phyloP scores from a whole-genome alignment of 305 asterid species.

The Fraxinus sp. region DNA sequence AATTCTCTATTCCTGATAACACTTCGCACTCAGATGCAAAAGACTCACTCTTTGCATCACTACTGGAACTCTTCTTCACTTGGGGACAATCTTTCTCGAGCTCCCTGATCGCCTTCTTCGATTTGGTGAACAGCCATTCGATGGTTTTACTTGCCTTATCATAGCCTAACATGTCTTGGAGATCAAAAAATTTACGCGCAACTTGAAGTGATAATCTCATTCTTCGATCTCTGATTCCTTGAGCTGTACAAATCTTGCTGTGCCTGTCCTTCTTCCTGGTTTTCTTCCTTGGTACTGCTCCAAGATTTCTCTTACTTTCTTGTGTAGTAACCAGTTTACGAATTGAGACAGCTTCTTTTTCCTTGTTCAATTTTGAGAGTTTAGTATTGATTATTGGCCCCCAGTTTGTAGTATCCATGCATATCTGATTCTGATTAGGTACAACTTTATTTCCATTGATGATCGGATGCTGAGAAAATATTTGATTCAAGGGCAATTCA shows the following conservation, averaged over 20 bases:
- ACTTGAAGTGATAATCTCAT: slow-evolving; percentile 56
- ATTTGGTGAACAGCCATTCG: slow-evolving; percentile 55
- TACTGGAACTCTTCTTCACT: slow-evolving; percentile 9
- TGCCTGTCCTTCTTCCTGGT: slow-evolving; percentile 54
- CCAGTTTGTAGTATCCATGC: neutral
- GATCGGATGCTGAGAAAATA: slow-evolving; percentile 19
- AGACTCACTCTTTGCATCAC: slow-evolving; percentile 37
- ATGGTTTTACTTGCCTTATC: slow-evolving; percentile 60
- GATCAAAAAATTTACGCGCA: slow-evolving; percentile 57
- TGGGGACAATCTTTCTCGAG: slow-evolving; percentile 21
- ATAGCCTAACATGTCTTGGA: slow-evolving; percentile 51
- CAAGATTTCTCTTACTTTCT: slow-evolving; percentile 14
- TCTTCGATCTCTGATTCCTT: slow-evolving; percentile 52
- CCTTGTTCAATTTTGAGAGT: neutral
- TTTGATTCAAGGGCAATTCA: slow-evolving; percentile 39
- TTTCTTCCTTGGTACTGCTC: slow-evolving; percentile 29
- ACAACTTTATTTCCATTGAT: neutral
- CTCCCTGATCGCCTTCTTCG: slow-evolving; percentile 46
- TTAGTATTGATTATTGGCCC: neutral
- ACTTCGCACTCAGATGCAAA: slow-evolving; percentile 44
- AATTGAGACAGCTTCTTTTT: neutral
- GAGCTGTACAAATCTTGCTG: slow-evolving; percentile 64
- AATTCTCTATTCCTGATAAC: slow-evolving; percentile 36
- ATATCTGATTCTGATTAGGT: neutral
- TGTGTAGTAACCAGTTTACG: neutral